phyloP scores from a whole-genome alignment of 2,329 filamentous ascomycete genomes.

The Claviceps sp. region DNA sequence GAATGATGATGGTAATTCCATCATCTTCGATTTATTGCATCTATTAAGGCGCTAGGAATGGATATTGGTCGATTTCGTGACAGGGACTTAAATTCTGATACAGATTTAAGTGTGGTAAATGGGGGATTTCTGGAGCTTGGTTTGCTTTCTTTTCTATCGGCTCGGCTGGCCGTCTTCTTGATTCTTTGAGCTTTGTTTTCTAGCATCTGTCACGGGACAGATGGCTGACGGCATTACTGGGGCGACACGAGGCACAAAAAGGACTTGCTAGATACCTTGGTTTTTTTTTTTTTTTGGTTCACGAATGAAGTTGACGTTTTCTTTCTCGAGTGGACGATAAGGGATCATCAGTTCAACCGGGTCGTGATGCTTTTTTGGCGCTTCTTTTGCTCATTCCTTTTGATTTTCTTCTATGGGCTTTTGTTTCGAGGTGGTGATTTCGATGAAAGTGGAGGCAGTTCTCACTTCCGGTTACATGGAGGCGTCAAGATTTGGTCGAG shows the following conservation, averaged over 20 bases:
- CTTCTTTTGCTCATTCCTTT: neutral
- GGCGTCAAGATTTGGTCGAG: conserved; percentile 10
- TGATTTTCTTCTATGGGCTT: neutral
- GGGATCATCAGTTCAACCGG: conserved; percentile 8
- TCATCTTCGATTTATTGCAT: neutral
- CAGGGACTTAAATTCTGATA: neutral
- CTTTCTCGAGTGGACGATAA: conserved; percentile 2
- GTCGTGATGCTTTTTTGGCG: conserved; percentile 7
- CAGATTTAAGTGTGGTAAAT: conserved; percentile 11
- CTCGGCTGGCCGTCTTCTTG: conserved; percentile 1
- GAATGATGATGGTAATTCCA: neutral
- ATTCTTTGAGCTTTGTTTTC: conserved; percentile 4
- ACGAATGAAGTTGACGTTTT: conserved; percentile 5
- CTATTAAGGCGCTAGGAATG: conserved; percentile 4
- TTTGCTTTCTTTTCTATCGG: conserved; percentile 6
- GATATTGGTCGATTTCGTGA: conserved; percentile 4
- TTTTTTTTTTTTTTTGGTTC: conserved; percentile 8
- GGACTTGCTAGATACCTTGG: conserved; percentile 11
- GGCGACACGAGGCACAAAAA: conserved; percentile 9
- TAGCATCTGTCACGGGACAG: conserved; percentile 3
- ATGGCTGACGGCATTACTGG: conserved; percentile 9
- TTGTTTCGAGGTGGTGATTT: neutral
- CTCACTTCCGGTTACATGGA: conserved; percentile 8
- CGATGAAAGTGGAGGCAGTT: neutral
- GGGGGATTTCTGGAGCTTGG: conserved; percentile 5